Evolutionary conservation across 768 basidiomycete species (phyloP), one percentile per base, ranked within the genome.

Genomic region (Hortiboletus campestris): DNA sequence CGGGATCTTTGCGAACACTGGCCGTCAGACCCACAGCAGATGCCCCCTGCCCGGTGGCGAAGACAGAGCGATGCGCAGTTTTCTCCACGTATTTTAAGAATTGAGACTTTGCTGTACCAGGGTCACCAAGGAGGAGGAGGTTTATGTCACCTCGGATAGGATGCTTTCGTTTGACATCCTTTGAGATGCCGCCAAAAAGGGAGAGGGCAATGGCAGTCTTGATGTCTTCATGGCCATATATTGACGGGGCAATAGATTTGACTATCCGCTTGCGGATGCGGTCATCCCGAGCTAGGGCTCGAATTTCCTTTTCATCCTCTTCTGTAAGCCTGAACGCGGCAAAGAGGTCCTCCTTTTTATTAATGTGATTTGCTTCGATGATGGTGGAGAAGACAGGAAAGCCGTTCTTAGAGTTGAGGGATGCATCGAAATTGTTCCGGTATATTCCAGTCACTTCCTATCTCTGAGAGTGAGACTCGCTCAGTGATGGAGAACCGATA

Each of bases 31-130:
- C 97, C 54, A 98, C 97, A 6, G 97, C 97, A 5, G 91, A 94
- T 14, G 97, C 97, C 44, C 97, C 97, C 72, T 99, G 97, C 34
- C 97, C 97, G 4, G 97, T 98, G 3, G 97, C 94, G 67, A 97
- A 99, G 22, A 99, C 96, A 6, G 96, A 95, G 43, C 97, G 84
- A 70, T 94, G 94, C 0, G 97, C 95, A 0, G 97, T 98, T 79
- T 99, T 99, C 72, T 99, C 97, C 34, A 94, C 93, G 65, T 98
- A 99, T 74, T 98, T 98, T 65, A 99, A 79, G 80, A 99, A 94
- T 69, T 99, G 97, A 0, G 96, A 98, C 73, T 99, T 98, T 56
- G 97, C 97, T 10, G 97, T 99, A 66, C 97, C 97, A 8, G 97
- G 97, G 73, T 99, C 97, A 54, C 97, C 97, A 19, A 99, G 85